These are phyloP conservation scores for Globisporangium heterothallicum DNA, from an alignment of 352 stramenopile genomes.

Conservation along the genomic window DNA sequence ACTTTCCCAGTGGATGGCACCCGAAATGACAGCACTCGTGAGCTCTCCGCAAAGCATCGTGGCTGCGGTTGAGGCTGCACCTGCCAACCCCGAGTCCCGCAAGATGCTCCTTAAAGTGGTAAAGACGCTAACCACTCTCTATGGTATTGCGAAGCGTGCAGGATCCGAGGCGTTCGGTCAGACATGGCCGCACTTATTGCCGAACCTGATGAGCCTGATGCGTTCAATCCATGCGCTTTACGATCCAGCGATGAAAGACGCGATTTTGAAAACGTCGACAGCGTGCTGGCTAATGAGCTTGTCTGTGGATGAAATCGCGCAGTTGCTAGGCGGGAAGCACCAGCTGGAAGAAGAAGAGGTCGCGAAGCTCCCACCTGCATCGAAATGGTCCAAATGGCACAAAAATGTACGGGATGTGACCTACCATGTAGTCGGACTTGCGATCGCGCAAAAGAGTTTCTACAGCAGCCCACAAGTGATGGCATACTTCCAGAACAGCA, in stretches of 20 bases:
- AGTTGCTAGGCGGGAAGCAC: constrained; percentile 70
- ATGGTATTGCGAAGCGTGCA: constrained; percentile 66
- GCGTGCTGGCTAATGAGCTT: constrained; percentile 66
- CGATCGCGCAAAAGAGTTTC: constrained; percentile 42
- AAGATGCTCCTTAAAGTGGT: constrained; percentile 50
- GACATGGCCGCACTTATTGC: constrained; percentile 63
- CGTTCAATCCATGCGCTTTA: constrained; percentile 59
- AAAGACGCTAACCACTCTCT: constrained; percentile 77
- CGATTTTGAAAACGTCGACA: constrained; percentile 43
- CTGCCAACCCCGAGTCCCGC: constrained; percentile 30
- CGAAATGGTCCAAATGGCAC: constrained; percentile 75
- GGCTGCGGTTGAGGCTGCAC: constrained; percentile 39
- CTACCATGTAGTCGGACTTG: constrained; percentile 72
- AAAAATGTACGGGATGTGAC: constrained; percentile 76
- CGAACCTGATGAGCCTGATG: constrained; percentile 57
- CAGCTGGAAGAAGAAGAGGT: constrained; percentile 68
- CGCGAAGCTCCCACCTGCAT: constrained; percentile 33
- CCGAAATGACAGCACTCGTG: constrained; percentile 60
- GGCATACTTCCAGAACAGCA: constrained; percentile 47
- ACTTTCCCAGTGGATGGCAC: constrained; percentile 52
- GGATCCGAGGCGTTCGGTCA: constrained; percentile 36
- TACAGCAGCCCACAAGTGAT: constrained; percentile 41
- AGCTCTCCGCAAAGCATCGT: constrained; percentile 50
- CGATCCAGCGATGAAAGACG: constrained; percentile 41
- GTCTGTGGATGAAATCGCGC: constrained; percentile 69